phyloP scores from a whole-genome alignment of 2,329 filamentous ascomycete species.

The Epichloe aotearoae region DNA sequence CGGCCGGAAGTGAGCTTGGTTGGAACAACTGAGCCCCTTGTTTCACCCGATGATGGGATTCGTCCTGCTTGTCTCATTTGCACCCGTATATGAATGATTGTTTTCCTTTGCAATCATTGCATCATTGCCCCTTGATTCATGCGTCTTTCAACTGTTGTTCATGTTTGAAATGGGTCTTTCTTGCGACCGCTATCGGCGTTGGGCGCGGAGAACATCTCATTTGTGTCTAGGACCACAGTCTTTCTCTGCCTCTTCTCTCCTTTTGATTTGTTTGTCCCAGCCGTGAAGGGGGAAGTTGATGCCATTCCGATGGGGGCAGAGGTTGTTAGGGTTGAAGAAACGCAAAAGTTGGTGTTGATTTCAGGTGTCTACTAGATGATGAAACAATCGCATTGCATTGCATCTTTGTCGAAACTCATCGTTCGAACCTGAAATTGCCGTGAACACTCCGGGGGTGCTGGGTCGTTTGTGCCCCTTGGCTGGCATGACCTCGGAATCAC shows the following conservation, averaged over 20 bases:
- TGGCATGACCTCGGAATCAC: too few relatives aligned
- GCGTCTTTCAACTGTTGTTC: not conserved
- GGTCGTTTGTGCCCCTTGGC: too few relatives aligned
- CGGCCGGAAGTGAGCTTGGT: conserved; percentile 28
- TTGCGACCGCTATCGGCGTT: conserved; percentile 2
- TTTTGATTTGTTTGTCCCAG: not conserved
- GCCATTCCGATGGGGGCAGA: not conserved
- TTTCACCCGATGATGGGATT: not conserved
- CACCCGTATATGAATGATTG: not conserved
- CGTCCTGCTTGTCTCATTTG: not conserved
- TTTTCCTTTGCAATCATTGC: not conserved
- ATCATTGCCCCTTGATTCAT: not conserved
- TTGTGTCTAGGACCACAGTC: not conserved
- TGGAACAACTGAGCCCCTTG: not conserved
- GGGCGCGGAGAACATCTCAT: not conserved
- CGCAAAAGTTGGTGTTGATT: not conserved
- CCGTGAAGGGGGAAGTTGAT: too few relatives aligned
- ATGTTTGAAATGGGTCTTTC: not conserved
- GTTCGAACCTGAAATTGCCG: too few relatives aligned
- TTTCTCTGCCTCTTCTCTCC: not conserved
- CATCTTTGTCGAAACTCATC: not conserved
- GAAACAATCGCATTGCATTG: too few relatives aligned
- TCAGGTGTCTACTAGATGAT: not conserved
- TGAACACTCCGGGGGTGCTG: too few relatives aligned
- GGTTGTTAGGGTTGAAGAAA: not conserved